Percentiles rank a stretch among this genome's conserved stretches.
phyloP scores from a whole-genome alignment of 805 yeast species.

The Hanseniaspora singularis region DNA sequence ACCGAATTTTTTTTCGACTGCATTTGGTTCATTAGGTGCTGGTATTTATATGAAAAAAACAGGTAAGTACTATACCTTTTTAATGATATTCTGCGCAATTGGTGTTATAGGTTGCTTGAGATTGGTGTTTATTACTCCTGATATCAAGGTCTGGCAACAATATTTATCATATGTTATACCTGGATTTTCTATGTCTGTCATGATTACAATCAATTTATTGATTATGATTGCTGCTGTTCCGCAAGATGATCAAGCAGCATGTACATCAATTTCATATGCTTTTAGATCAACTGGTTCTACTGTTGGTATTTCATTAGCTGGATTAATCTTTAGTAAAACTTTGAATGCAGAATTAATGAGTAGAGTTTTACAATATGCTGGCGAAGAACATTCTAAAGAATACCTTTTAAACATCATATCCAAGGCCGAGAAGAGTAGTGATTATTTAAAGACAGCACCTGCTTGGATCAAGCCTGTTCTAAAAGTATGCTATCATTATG shows the following conservation, averaged over 20 bases:
- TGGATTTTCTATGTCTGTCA: slow-evolving; percentile 44
- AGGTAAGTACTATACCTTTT: slow-evolving; percentile 44
- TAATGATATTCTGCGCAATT: slow-evolving; percentile 33
- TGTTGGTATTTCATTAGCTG: slow-evolving; percentile 59
- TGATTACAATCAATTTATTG: slow-evolving; percentile 53
- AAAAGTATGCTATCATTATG: slow-evolving; percentile 39
- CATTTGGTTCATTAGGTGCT: slow-evolving; percentile 49
- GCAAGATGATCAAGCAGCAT: slow-evolving; percentile 57
- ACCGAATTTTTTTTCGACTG: slow-evolving; percentile 49
- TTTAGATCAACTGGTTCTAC: slow-evolving; percentile 83
- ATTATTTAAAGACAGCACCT: slow-evolving; percentile 45
- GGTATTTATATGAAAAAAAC: slow-evolving; percentile 54
- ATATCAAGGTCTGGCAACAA: slow-evolving; percentile 33
- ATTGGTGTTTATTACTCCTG: slow-evolving; percentile 28
- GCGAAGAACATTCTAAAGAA: slow-evolving; percentile 29
- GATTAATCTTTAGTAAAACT: slow-evolving; percentile 46
- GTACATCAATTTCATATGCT: slow-evolving; percentile 82
- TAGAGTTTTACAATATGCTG: slow-evolving; percentile 28
- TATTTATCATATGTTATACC: slow-evolving; percentile 37
- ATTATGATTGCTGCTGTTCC: slow-evolving; percentile 67
- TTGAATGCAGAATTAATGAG: slow-evolving; percentile 27
- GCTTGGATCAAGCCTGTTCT: slow-evolving; percentile 37
- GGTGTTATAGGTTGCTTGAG: slow-evolving; percentile 36
- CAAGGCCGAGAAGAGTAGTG: slow-evolving; percentile 45
- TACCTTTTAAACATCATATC: slow-evolving; percentile 36